A percentile compares a stretch with the other conserved stretches of the same genome.
phyloP scores from a whole-genome alignment of 1,284 basidiomycete genomes.

The Sanghuangporus baumii region DNA sequence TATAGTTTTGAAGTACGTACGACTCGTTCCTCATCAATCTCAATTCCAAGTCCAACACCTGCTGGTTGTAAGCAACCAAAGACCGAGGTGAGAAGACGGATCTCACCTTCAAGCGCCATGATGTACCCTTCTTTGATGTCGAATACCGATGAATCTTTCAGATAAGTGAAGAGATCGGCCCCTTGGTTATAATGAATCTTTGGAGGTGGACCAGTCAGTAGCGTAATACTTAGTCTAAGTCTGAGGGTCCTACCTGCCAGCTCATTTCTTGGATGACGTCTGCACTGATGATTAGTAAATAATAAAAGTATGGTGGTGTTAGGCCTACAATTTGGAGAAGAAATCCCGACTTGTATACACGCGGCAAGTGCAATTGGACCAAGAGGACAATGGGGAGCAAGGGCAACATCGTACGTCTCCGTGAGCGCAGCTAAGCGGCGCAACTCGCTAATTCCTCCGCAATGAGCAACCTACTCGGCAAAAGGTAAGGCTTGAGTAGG shows the following conservation, averaged over 20 bases:
- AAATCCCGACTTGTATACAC: constrained; percentile 52
- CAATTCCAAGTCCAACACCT: constrained; percentile 66
- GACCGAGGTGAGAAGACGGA: not conserved
- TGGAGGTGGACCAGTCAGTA: not conserved
- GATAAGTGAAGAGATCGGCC: constrained; percentile 66
- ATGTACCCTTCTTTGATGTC: constrained; percentile 57
- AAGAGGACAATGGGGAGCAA: constrained; percentile 59
- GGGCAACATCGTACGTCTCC: constrained; percentile 61
- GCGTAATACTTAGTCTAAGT: not conserved
- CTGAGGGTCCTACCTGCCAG: constrained; percentile 38
- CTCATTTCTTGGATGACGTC: constrained; percentile 67
- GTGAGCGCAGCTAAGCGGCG: constrained; percentile 64
- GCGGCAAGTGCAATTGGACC: constrained; percentile 74
- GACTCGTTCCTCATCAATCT: constrained; percentile 63
- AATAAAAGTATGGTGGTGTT: not conserved
- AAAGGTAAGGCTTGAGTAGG: not conserved
- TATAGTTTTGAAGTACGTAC: constrained; percentile 39
- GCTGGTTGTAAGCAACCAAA: not conserved
- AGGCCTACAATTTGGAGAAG: constrained; percentile 48
- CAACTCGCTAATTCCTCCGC: constrained; percentile 71
- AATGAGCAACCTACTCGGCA: constrained; percentile 46
- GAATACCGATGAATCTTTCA: constrained; percentile 54
- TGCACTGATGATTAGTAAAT: constrained; percentile 20
- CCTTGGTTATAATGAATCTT: constrained; percentile 74
- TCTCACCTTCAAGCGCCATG: constrained; percentile 41